Evolutionary conservation across 2,329 filamentous ascomycete species (phyloP).

Genomic region (Alternaria sp.): DNA sequence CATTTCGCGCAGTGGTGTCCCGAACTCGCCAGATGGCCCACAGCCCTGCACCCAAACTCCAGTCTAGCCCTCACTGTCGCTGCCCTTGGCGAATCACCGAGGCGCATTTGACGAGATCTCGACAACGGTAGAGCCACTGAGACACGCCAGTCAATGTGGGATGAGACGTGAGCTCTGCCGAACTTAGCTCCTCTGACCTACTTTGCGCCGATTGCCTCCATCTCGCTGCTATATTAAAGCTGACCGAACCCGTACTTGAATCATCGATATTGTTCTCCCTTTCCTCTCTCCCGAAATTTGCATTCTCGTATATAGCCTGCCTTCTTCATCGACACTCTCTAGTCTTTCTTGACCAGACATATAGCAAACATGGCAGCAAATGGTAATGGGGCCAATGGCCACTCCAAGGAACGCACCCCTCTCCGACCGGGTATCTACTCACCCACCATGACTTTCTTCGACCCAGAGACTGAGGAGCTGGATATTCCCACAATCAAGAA

Average conservation of each 20-base stretch:
- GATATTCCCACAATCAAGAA: constrained; percentile 81
- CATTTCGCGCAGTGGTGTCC: constrained; percentile 45
- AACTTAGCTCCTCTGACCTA: constrained; percentile 39
- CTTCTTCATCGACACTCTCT: background rate
- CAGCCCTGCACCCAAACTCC: constrained; percentile 34
- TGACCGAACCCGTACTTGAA: constrained; percentile 40
- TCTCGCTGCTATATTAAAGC: constrained; percentile 51
- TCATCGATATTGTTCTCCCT: constrained; percentile 22
- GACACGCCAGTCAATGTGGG: constrained; percentile 38
- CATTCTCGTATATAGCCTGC: constrained; percentile 8
- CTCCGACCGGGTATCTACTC: constrained; percentile 86
- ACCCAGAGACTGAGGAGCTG: constrained; percentile 82
- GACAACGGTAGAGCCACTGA: constrained; percentile 35
- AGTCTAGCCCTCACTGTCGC: constrained; percentile 33
- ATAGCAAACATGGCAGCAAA: constrained; percentile 39
- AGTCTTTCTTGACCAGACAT: constrained; percentile 3
- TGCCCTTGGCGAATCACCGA: constrained; percentile 40
- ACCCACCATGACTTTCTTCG: constrained; percentile 91
- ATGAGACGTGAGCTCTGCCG: constrained; percentile 41
- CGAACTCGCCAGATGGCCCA: constrained; percentile 38
- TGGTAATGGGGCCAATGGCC: constrained; percentile 49
- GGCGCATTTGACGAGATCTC: constrained; percentile 30
- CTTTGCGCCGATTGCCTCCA: constrained; percentile 46
- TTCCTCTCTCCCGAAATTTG: constrained; percentile 26
- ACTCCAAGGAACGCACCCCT: constrained; percentile 58